Percentiles rank a stretch among this genome's conserved stretches.
Evolutionary conservation across 1,284 basidiomycete genomes (phyloP).

Genomic region (Flammula alnicola): DNA sequence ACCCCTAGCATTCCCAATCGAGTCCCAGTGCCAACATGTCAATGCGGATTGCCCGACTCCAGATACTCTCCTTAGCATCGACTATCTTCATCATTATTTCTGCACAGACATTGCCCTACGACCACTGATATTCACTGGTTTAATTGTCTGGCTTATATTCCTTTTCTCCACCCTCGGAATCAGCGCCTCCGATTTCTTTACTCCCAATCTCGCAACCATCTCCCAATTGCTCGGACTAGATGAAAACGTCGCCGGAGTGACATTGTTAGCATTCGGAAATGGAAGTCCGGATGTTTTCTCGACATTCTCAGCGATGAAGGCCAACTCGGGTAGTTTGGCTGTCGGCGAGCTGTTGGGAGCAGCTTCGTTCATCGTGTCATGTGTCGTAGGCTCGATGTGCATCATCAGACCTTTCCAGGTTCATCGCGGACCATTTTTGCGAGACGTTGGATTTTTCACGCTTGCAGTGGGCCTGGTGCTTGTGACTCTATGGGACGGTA

Average conservation of each 20-base stretch:
- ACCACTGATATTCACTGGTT: conserved; percentile 62
- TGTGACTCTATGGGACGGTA: conserved; percentile 79
- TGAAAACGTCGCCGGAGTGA: conserved; percentile 91
- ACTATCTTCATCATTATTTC: conserved; percentile 73
- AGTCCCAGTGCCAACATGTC: conserved; percentile 71
- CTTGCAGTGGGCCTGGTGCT: conserved; percentile 78
- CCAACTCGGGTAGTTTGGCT: conserved; percentile 86
- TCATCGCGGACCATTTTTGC: conserved; percentile 78
- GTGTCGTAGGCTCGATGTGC: conserved; percentile 96
- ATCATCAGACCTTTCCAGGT: conserved; percentile 94
- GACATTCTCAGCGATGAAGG: conserved; percentile 92
- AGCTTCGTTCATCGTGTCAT: conserved; percentile 93
- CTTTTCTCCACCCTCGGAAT: conserved; percentile 91
- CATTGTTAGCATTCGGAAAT: conserved; percentile 93
- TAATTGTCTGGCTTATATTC: conserved; percentile 80
- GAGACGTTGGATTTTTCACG: conserved; percentile 95
- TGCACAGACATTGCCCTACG: conserved; percentile 58
- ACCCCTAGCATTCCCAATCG: conserved; percentile 56
- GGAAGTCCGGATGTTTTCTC: conserved; percentile 93
- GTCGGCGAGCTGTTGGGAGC: conserved; percentile 96
- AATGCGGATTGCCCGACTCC: conserved; percentile 54
- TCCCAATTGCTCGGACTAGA: conserved; percentile 82
- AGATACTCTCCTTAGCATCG: conserved; percentile 68
- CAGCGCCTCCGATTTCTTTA: conserved; percentile 94
- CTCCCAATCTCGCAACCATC: conserved; percentile 89